Conservation (phyloP, 2,329 filamentous ascomycete genomes). For the Sporothrix pallida region DNA sequence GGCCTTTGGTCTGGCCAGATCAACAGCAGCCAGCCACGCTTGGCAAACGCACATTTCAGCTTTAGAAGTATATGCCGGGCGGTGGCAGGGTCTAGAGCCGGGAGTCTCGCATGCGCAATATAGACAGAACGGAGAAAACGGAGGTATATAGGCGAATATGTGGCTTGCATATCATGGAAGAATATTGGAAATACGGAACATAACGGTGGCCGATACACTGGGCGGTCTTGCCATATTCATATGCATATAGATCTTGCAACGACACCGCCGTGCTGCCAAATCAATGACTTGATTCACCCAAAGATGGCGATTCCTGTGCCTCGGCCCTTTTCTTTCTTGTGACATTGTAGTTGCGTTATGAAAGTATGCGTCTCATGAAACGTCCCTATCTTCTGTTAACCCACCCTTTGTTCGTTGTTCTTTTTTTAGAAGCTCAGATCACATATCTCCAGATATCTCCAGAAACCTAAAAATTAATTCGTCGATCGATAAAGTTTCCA, state of each 20-base stretch:
- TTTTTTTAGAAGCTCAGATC: background rate
- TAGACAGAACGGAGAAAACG: background rate
- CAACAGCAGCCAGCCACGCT: background rate
- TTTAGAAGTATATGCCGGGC: too few species aligned
- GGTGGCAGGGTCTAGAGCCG: too few species aligned
- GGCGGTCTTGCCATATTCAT: background rate
- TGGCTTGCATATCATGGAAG: background rate
- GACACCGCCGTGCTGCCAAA: background rate
- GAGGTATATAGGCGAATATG: too few species aligned
- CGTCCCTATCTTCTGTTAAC: background rate
- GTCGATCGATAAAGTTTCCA: background rate
- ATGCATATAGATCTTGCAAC: background rate
- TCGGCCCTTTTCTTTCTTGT: background rate
- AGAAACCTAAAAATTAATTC: background rate
- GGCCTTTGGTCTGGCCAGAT: too few species aligned
- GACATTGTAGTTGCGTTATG: background rate
- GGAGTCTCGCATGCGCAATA: too few species aligned
- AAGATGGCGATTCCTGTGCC: background rate
- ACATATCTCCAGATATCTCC: too few species aligned
- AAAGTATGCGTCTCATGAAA: background rate
- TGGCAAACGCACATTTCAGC: background rate
- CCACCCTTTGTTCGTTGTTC: background rate
- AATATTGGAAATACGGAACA: too few species aligned
- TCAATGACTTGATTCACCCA: background rate
- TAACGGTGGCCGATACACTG: background rate